Percentiles rank a stretch among this genome's conserved stretches.
Conservation (phyloP, 2,329 filamentous ascomycete species). For the Parastagonospora nodorum region DNA sequence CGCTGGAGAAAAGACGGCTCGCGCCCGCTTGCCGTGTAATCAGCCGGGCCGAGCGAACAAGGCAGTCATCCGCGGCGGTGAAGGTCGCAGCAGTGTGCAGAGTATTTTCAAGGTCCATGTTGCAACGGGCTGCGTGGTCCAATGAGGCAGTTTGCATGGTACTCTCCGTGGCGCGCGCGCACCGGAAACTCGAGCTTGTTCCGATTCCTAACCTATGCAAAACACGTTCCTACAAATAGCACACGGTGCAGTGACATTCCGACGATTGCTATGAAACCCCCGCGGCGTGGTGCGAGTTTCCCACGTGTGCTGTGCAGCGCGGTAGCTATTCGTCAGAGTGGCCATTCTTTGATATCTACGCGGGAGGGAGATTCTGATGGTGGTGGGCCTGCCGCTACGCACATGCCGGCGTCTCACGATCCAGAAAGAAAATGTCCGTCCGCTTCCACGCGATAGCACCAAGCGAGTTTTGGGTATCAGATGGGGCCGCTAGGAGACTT, state of each 20-base stretch:
- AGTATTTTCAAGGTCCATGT: background rate
- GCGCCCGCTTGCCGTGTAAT: constrained; percentile 26
- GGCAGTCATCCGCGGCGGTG: background rate
- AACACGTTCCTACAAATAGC: no score
- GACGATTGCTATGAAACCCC: no score
- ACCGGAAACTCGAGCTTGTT: no score
- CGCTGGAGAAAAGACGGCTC: constrained; percentile 21
- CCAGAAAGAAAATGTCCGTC: constrained; percentile 19
- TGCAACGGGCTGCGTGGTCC: background rate
- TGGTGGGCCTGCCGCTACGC: background rate
- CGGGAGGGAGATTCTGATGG: background rate
- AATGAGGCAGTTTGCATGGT: no score
- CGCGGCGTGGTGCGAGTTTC: background rate
- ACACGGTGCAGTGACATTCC: no score
- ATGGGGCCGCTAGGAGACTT: constrained; percentile 10
- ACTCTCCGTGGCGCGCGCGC: no score
- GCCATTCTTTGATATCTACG: background rate
- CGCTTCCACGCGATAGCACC: constrained; percentile 44
- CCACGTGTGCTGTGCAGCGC: background rate
- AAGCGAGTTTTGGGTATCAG: constrained; percentile 21
- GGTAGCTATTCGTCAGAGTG: constrained; percentile 8
- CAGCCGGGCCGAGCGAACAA: background rate
- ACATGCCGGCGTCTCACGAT: constrained; percentile 30
- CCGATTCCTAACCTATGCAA: no score
- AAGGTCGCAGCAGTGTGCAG: background rate